A percentile compares a stretch with the other conserved stretches of the same genome.
Evolutionary conservation across 164 flowering plant species (phyloP).

Genomic region (Aristolochia californica): DNA sequence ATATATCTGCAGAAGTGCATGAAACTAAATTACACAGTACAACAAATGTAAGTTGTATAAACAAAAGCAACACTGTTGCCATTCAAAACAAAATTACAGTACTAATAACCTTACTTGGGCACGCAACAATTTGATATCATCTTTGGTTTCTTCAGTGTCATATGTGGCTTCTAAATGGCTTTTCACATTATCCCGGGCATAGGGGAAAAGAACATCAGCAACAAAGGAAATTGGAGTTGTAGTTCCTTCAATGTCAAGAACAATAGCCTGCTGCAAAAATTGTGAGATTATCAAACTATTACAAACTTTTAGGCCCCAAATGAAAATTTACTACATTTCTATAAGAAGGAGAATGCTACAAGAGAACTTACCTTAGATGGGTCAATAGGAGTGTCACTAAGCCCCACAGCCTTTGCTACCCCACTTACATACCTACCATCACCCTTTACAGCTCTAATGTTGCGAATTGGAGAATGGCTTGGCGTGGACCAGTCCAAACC

Average conservation of each 20-base stretch:
- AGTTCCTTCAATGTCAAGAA: conserved; percentile 98
- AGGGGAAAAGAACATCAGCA: conserved; percentile 89
- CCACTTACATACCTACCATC: conserved; percentile 8
- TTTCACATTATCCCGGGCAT: conserved; percentile 84
- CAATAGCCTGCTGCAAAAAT: conserved; percentile 66
- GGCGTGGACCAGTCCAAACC: conserved; percentile 80
- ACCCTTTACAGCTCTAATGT: conserved; percentile 15
- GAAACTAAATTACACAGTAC: too few relatives aligned
- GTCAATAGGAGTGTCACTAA: conserved; percentile 12
- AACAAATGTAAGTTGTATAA: too few relatives aligned
- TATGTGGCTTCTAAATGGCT: conserved; percentile 72
- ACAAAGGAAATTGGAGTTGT: conserved; percentile 97
- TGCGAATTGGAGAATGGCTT: conserved; percentile 48
- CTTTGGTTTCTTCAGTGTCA: conserved; percentile 74
- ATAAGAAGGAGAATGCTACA: neutral
- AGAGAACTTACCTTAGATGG: conserved; percentile 29
- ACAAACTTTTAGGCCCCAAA: neutral
- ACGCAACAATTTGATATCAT: conserved; percentile 66
- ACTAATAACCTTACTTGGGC: conserved; percentile 52
- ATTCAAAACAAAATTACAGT: conserved; percentile 3
- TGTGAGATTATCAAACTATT: neutral
- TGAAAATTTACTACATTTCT: neutral
- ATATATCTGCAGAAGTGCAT: too few relatives aligned
- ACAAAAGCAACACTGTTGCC: neutral
- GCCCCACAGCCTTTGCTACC: conserved; percentile 25